A percentile compares a stretch with the other conserved stretches of the same genome.
Conservation (phyloP, 78 protist genomes). For the Planoprotostelium fungivorum region DNA sequence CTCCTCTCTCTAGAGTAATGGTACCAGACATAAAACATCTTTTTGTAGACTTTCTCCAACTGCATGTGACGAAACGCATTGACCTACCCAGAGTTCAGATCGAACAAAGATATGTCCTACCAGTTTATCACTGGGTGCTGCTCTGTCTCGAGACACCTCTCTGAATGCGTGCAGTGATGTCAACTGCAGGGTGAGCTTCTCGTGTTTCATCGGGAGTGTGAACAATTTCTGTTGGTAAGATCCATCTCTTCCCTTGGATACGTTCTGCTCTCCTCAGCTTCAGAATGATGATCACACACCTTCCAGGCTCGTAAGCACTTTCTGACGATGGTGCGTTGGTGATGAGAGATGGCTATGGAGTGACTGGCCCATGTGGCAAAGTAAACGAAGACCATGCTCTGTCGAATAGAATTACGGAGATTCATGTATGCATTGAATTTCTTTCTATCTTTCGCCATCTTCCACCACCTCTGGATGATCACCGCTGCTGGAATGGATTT, state of each 20-base stretch:
- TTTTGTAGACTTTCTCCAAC: not conserved
- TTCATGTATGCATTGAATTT: not conserved
- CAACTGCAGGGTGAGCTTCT: not conserved
- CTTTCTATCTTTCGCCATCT: not conserved
- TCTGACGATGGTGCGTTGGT: not conserved
- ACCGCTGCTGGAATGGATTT: not conserved
- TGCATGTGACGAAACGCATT: not conserved
- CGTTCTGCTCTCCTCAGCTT: not conserved
- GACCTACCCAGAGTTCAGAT: no score
- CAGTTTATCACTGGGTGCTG: not conserved
- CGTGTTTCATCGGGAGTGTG: not conserved
- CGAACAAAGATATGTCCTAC: not conserved
- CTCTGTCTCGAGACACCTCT: not conserved
- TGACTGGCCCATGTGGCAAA: not conserved
- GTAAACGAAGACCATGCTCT: not conserved
- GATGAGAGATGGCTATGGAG: not conserved
- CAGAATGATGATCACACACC: not conserved
- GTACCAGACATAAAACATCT: not conserved
- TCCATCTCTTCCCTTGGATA: not conserved
- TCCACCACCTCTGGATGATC: not conserved
- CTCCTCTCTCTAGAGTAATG: not conserved
- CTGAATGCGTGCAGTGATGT: not conserved
- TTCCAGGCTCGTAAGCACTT: not conserved
- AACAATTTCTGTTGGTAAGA: not conserved
- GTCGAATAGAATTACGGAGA: not conserved